Percentiles rank a stretch among this genome's conserved stretches.
These are phyloP conservation scores for Cyathus striatus DNA, from an alignment of 768 basidiomycete species.

Conservation along the genomic window DNA sequence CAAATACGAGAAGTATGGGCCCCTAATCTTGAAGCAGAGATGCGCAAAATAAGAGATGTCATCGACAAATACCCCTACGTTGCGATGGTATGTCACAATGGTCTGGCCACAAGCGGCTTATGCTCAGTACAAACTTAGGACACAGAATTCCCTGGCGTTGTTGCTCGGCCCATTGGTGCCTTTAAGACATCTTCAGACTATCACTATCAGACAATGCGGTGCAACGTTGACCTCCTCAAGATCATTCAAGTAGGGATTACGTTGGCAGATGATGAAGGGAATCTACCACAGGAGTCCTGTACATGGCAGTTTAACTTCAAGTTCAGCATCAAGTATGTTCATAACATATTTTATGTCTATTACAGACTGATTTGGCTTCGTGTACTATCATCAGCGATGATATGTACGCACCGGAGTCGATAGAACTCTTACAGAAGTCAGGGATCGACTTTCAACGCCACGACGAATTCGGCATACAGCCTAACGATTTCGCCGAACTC, in stretches of 20 bases:
- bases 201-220: slow-evolving; percentile 99
- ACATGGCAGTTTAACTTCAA: slow-evolving; percentile 99
- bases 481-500: slow-evolving; percentile 94
- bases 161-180: slow-evolving; percentile 92
- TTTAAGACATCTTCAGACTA: slow-evolving; percentile 98
- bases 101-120: slow-evolving; percentile 14
- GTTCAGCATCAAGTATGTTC: slow-evolving; percentile 77
- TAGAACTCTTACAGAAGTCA: slow-evolving; percentile 90
- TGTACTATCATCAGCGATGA: slow-evolving; percentile 61
- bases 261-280: slow-evolving; percentile 89
- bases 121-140: slow-evolving; percentile 54
- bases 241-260: slow-evolving; percentile 98
- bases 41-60: slow-evolving; percentile 79
- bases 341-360: not conserved
- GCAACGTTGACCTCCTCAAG: slow-evolving; percentile 96
- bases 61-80: slow-evolving; percentile 92
- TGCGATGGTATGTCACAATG: slow-evolving; percentile 89
- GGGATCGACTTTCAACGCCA: slow-evolving; percentile 95
- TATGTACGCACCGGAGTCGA: slow-evolving; percentile 98
- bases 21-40: slow-evolving; percentile 88
- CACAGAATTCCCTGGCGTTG: slow-evolving; percentile 98
- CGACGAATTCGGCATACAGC: slow-evolving; percentile 86
- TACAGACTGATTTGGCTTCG: slow-evolving; percentile 4
- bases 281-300: slow-evolving; percentile 82
- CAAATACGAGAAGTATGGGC: slow-evolving; percentile 96